These are phyloP conservation scores for Paxillus involutus DNA, from an alignment of 768 basidiomycete species.

Conservation along the genomic window DNA sequence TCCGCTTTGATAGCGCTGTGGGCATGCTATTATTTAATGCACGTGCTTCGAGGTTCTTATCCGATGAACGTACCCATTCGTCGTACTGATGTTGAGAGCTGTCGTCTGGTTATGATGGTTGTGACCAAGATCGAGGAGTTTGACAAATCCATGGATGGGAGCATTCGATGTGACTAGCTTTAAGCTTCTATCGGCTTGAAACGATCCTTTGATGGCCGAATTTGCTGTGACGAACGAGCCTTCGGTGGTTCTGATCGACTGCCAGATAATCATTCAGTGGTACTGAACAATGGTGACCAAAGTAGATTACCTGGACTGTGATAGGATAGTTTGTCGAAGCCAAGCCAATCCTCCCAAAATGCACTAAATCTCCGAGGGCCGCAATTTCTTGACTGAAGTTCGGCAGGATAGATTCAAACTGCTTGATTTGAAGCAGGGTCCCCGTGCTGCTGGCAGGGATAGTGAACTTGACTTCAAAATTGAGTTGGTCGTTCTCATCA, in stretches of 20 bases:
- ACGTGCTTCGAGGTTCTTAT: too few species aligned
- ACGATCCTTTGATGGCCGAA: conserved; percentile 39
- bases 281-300: background rate
- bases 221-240: conserved; percentile 35
- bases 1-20: conserved; percentile 15
- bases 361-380: conserved; percentile 26
- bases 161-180: conserved; percentile 35
- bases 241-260: conserved; percentile 28
- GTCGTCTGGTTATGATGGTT: conserved; percentile 17
- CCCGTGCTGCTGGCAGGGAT: conserved; percentile 26
- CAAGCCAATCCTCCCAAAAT: conserved; percentile 33
- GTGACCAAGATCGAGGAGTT: conserved; percentile 26
- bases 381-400: conserved; percentile 35
- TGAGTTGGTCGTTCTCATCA: conserved; percentile 18
- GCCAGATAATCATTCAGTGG: background rate
- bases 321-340: conserved; percentile 33
- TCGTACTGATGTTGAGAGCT: conserved; percentile 33
- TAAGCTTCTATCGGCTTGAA: conserved; percentile 32
- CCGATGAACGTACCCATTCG: conserved; percentile 35
- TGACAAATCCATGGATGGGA: conserved; percentile 34
- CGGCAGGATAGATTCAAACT: conserved; percentile 39
- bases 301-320: conserved; percentile 22
- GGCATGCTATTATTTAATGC: background rate
- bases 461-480: conserved; percentile 33
- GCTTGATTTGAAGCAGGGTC: conserved; percentile 31